Conservation (phyloP, 2,329 filamentous ascomycete genomes). For the Alternaria gaisen region DNA sequence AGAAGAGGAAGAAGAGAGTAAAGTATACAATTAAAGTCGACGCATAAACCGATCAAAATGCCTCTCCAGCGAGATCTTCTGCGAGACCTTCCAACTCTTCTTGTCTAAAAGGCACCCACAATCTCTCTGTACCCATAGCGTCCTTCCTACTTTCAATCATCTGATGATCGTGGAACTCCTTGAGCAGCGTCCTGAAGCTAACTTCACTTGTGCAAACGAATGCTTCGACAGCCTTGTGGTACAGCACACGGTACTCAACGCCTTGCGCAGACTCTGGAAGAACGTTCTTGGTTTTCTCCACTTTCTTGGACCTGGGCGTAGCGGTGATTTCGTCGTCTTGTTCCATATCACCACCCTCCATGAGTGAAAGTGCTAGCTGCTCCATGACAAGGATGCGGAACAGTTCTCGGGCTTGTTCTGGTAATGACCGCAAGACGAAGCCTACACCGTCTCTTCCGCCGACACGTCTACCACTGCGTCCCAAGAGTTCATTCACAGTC, state of each 20-base stretch:
- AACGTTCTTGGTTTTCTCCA: constrained; percentile 34
- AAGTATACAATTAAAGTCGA: neutral
- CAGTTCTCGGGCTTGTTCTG: constrained; percentile 88
- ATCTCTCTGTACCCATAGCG: constrained; percentile 80
- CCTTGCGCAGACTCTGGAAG: constrained; percentile 60
- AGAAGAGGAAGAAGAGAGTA: neutral
- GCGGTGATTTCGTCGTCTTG: constrained; percentile 30
- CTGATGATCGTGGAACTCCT: constrained; percentile 98
- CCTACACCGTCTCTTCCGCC: constrained; percentile 91
- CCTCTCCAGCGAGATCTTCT: constrained; percentile 70
- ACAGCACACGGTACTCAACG: constrained; percentile 89
- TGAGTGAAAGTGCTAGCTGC: constrained; percentile 72
- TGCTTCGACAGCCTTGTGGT: constrained; percentile 94
- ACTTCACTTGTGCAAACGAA: constrained; percentile 98
- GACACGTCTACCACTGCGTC: constrained; percentile 78
- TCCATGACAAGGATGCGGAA: constrained; percentile 88
- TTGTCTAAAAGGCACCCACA: constrained; percentile 84
- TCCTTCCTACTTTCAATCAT: constrained; percentile 94
- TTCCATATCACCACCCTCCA: constrained; percentile 53
- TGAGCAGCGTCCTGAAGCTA: constrained; percentile 90
- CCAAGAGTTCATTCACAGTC: constrained; percentile 86
- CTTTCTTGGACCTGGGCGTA: constrained; percentile 35
- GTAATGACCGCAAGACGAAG: constrained; percentile 88
- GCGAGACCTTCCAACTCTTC: constrained; percentile 91
- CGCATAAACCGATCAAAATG: constrained; percentile 25